Percentiles rank a stretch among this genome's conserved stretches.
These are phyloP conservation scores for Fusarium goolgardi DNA, from an alignment of 2,329 filamentous ascomycete species.

Conservation along the genomic window DNA sequence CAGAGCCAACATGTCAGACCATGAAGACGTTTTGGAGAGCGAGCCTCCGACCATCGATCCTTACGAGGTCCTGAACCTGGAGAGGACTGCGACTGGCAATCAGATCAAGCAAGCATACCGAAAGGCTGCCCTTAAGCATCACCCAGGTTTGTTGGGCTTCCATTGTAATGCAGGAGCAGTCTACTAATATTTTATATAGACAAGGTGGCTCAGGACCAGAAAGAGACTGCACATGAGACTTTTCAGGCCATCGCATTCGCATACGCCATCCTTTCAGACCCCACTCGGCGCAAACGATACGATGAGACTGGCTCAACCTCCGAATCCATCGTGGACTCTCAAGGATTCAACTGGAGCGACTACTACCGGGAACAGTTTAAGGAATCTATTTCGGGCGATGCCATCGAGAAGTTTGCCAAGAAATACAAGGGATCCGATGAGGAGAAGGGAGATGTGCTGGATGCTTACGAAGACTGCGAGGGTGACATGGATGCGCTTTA, in stretches of 20 bases:
- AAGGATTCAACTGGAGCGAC: constrained; percentile 89
- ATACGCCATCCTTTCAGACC: constrained; percentile 90
- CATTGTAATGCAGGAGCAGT: neutral
- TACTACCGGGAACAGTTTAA: constrained; percentile 90
- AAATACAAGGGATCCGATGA: constrained; percentile 89
- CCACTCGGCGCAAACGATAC: constrained; percentile 83
- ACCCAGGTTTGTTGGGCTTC: constrained; percentile 72
- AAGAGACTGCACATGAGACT: constrained; percentile 77
- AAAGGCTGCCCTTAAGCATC: constrained; percentile 87
- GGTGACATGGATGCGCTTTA: constrained; percentile 85
- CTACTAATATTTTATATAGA: constrained; percentile 62
- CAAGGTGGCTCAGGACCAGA: constrained; percentile 77
- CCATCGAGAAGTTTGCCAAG: constrained; percentile 79
- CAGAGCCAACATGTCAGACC: constrained; percentile 56
- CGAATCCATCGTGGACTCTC: constrained; percentile 80
- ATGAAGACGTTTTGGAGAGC: constrained; percentile 65
- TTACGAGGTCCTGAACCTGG: constrained; percentile 81
- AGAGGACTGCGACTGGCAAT: constrained; percentile 76
- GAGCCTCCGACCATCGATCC: constrained; percentile 76
- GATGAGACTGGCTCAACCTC: constrained; percentile 90
- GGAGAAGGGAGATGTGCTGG: constrained; percentile 81
- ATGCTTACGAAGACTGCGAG: constrained; percentile 76
- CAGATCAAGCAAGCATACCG: constrained; percentile 93
- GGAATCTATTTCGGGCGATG: constrained; percentile 77
- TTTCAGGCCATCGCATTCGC: constrained; percentile 96